Evolutionary conservation across 176 grass and related monocot species (phyloP).

Genomic region (Zea luxurians): DNA sequence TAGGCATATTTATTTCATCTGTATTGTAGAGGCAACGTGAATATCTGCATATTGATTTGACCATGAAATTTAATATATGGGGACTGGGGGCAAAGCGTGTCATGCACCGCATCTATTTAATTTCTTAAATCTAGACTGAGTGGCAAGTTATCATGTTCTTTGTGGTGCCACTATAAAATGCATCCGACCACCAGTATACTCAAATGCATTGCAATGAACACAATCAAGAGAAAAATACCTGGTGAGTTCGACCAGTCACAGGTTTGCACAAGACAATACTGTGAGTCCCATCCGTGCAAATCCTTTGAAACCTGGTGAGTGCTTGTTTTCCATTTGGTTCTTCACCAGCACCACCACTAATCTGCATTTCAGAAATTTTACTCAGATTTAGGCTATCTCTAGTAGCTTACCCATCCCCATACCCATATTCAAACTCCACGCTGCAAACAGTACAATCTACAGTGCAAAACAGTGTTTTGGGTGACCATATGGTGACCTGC

Average conservation of each 20-base stretch:
- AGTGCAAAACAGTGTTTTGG: too few relatives aligned
- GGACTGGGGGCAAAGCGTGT: background rate
- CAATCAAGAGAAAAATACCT: conserved; percentile 52
- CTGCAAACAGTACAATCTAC: too few relatives aligned
- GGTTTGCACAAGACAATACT: conserved; percentile 95
- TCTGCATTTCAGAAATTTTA: conserved; percentile 41
- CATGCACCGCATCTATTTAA: background rate
- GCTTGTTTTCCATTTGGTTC: conserved; percentile 67
- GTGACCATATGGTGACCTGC: too few relatives aligned
- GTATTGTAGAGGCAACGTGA: background rate
- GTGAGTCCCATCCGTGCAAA: conserved; percentile 60
- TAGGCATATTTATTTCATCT: background rate
- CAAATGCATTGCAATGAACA: background rate
- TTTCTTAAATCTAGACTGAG: background rate
- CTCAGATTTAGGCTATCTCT: background rate
- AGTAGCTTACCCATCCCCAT: too few relatives aligned
- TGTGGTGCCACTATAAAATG: background rate
- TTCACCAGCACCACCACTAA: conserved; percentile 51
- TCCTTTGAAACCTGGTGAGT: conserved; percentile 83
- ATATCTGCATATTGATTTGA: conserved; percentile 3
- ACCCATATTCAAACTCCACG: too few relatives aligned
- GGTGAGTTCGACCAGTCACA: conserved; percentile 93
- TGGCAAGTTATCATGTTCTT: background rate
- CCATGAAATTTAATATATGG: background rate
- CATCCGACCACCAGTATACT: background rate